These are phyloP conservation scores for Nephelium lappaceum DNA, from an alignment of 345 rosid genomes.

Conservation along the genomic window DNA sequence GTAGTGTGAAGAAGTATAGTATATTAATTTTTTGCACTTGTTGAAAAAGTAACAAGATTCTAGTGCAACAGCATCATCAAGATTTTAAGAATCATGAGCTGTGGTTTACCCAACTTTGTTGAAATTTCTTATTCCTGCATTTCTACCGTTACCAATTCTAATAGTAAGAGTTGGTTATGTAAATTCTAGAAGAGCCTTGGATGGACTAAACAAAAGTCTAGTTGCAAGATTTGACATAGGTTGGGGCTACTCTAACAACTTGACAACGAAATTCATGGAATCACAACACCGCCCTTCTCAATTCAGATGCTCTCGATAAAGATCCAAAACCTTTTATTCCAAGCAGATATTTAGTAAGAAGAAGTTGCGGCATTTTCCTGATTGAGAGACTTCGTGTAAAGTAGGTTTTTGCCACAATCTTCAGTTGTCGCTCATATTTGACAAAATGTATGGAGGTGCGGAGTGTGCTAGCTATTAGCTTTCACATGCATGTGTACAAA, in stretches of 20 bases:
- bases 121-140: constrained; percentile 3
- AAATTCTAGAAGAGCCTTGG: constrained; percentile 19
- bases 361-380: constrained; percentile 21
- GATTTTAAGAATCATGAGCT: constrained; percentile 5
- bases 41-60: constrained; percentile 2
- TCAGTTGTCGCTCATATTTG: neutral
- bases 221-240: constrained; percentile 39
- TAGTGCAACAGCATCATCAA: neutral
- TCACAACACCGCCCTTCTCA: constrained; percentile 41
- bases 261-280: constrained; percentile 44
- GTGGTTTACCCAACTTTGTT: neutral
- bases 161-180: constrained; percentile 3
- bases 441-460: neutral
- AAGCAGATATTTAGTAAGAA: constrained; percentile 36
- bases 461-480: neutral
- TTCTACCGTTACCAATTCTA: constrained; percentile 1
- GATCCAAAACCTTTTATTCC: constrained; percentile 34
- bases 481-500: neutral
- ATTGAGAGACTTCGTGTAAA: constrained; percentile 17
- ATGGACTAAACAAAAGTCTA: constrained; percentile 38
- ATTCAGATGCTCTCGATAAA: constrained; percentile 37
- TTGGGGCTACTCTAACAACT: constrained; percentile 54
- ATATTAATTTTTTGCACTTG: neutral
- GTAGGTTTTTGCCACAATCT: neutral
- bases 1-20: neutral